A percentile compares a stretch with the other conserved stretches of the same genome.
phyloP scores from a whole-genome alignment of 306 rosid species.

The Malus domestica region DNA sequence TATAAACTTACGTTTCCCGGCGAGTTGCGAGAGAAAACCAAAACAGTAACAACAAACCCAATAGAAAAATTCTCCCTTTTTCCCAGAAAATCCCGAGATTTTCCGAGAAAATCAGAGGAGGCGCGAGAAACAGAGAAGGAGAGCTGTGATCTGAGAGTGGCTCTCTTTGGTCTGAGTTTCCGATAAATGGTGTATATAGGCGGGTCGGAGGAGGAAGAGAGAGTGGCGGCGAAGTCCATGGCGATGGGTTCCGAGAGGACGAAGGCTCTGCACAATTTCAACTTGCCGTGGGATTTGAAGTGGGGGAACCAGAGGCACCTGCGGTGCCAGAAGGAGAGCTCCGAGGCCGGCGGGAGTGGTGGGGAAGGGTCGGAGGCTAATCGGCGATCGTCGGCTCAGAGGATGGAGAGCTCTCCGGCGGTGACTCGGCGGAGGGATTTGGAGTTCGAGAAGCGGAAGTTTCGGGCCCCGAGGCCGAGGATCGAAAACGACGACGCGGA shows the following conservation, averaged over 20 bases:
- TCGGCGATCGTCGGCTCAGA: constrained; percentile 39
- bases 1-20: constrained; percentile 52
- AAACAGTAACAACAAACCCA: constrained; percentile 1
- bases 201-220: constrained; percentile 17
- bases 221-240: constrained; percentile 29
- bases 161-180: background rate
- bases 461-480: constrained; percentile 28
- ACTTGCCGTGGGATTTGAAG: constrained; percentile 54
- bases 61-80: background rate
- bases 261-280: constrained; percentile 85
- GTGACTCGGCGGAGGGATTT: constrained; percentile 27
- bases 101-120: background rate
- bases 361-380: constrained; percentile 19
- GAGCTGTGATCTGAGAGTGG: constrained; percentile 20
- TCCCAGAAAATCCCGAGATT: background rate
- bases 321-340: constrained; percentile 52
- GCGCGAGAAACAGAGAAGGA: background rate
- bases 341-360: constrained; percentile 2
- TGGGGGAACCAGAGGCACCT: constrained; percentile 90
- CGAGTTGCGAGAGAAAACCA: constrained; percentile 16
- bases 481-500: constrained; percentile 28
- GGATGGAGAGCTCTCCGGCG: constrained; percentile 18
- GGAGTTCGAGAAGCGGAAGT: constrained; percentile 9
- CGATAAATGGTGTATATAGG: constrained; percentile 49
- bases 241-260: constrained; percentile 68